These are phyloP conservation scores for Ogataea pilisensis DNA, from an alignment of 805 yeast genomes.

Conservation along the genomic window DNA sequence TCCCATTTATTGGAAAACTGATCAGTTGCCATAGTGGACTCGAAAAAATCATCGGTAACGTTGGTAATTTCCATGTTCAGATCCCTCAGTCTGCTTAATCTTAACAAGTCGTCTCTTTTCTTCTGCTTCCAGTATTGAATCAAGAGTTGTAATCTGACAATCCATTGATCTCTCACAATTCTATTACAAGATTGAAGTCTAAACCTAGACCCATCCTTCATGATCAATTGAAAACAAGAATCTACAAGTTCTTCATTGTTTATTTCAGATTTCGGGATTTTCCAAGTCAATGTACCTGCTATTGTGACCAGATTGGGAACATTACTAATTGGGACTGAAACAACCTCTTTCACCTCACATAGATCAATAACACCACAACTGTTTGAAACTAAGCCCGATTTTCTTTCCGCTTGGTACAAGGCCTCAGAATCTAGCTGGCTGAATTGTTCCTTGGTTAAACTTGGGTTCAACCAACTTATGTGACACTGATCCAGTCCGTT, in stretches of 20 bases:
- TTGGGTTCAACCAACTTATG: constrained; percentile 57
- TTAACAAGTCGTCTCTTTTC: constrained; percentile 36
- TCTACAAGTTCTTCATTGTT: constrained; percentile 32
- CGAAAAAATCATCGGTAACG: constrained; percentile 48
- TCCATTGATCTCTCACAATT: constrained; percentile 60
- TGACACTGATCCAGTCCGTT: constrained; percentile 46
- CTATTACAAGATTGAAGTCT: constrained; percentile 54
- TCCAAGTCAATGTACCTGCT: constrained; percentile 32
- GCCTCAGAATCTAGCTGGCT: constrained; percentile 52
- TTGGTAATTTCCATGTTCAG: constrained; percentile 44
- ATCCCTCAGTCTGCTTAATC: constrained; percentile 35
- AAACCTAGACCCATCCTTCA: constrained; percentile 42
- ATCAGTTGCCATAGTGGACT: constrained; percentile 45
- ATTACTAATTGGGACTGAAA: constrained; percentile 27
- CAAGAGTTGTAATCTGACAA: constrained; percentile 41
- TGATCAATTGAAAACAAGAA: constrained; percentile 49
- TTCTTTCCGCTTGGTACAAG: constrained; percentile 60
- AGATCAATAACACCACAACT: constrained; percentile 64
- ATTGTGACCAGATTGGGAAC: constrained; percentile 24
- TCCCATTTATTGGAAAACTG: constrained; percentile 44
- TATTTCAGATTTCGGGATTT: constrained; percentile 12
- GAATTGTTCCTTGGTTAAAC: constrained; percentile 36
- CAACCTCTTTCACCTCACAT: constrained; percentile 40
- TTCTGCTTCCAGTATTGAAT: constrained; percentile 57
- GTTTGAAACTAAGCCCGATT: constrained; percentile 48